A percentile compares a stretch with the other conserved stretches of the same genome.
These are phyloP conservation scores for Jaenimonas drosophilae DNA, from an alignment of 208 protist species.

Conservation along the genomic window DNA sequence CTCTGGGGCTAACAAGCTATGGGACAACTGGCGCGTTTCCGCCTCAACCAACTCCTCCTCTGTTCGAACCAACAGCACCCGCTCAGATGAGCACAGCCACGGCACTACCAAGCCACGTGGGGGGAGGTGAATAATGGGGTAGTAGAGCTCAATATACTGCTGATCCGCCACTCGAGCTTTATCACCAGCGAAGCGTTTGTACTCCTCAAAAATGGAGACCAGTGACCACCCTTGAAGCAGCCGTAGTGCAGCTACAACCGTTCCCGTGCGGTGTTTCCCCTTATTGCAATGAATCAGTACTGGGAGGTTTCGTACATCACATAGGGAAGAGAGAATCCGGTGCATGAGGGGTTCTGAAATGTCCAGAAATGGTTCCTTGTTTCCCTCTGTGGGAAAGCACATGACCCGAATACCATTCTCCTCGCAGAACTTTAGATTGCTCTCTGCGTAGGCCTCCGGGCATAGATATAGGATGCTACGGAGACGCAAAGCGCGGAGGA, in stretches of 20 bases:
- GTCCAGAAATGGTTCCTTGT: constrained; percentile 97
- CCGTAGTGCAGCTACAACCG: constrained; percentile 89
- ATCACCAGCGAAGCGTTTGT: constrained; percentile 91
- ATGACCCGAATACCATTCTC: constrained; percentile 67
- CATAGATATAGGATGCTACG: constrained; percentile 93
- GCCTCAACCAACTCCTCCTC: constrained; percentile 48
- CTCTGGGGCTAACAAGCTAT: constrained; percentile 50
- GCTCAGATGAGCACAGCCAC: constrained; percentile 42
- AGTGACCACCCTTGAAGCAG: constrained; percentile 93
- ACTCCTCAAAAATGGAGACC: constrained; percentile 95
- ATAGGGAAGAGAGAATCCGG: constrained; percentile 64
- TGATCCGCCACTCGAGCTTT: constrained; percentile 93
- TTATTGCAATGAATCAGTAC: constrained; percentile 98
- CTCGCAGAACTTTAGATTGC: constrained; percentile 91
- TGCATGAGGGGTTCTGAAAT: constrained; percentile 91
- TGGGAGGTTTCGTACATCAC: constrained; percentile 92
- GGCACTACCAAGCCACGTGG: constrained; percentile 27
- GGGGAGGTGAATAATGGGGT: constrained; percentile 69
- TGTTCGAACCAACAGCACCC: constrained; percentile 36
- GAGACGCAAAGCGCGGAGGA: constrained; percentile 90
- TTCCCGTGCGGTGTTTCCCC: constrained; percentile 94
- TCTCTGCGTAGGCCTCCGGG: constrained; percentile 90
- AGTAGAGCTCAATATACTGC: constrained; percentile 97
- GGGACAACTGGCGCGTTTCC: constrained; percentile 40
- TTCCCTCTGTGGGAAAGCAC: constrained; percentile 94